Evolutionary conservation across 257 asterid genomes (phyloP).

Genomic region (Rauvolfia tetraphylla): DNA sequence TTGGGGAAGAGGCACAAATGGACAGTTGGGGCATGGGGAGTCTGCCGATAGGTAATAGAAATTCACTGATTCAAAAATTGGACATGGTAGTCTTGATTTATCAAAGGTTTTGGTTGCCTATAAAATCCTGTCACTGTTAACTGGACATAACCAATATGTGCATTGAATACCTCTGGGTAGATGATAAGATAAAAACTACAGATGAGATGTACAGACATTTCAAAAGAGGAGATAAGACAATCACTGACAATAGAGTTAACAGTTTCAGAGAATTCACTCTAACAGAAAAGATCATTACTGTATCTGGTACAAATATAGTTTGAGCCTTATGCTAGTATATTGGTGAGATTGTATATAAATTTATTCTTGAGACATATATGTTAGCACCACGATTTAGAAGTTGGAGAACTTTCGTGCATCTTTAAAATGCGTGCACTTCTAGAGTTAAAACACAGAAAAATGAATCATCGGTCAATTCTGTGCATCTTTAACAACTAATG

Average conservation of each 20-base stretch:
- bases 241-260: not conserved
- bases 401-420: not conserved
- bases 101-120: not conserved
- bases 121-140: not conserved
- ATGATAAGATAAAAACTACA: not conserved
- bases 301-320: not conserved
- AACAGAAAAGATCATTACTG: not conserved
- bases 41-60: constrained; percentile 63
- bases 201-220: not conserved
- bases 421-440: too few relatives aligned
- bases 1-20: constrained; percentile 99
- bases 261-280: not conserved
- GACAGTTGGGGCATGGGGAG: constrained; percentile 97
- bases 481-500: too few relatives aligned
- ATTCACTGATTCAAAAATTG: not conserved
- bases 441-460: too few relatives aligned
- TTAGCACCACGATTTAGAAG: not conserved
- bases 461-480: too few relatives aligned
- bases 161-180: not conserved
- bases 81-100: not conserved
- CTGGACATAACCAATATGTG: not conserved
- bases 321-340: not conserved
- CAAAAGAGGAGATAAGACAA: not conserved
- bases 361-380: not conserved
- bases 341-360: not conserved